Base-by-base conservation (phyloP, 352 stramenopile genomes). In the Globisporangium rhizosaccharum region DNA sequence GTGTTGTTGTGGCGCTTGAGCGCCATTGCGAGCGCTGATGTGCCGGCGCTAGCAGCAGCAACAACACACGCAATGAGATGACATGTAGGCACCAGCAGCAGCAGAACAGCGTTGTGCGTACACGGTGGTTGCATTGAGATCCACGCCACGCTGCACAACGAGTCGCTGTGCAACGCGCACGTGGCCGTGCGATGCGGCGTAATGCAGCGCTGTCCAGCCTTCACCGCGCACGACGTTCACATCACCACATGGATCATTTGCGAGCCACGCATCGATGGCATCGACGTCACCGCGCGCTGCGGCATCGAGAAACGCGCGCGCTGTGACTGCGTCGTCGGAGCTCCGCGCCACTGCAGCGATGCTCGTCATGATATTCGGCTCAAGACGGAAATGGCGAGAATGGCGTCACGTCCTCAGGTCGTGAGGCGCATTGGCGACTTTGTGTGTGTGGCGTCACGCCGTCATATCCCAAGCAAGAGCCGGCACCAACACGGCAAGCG, bases 161-260 rank as follows among this genome's bases (percentile, higher is more conserved):
- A 94, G 70, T 1, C 73, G 67, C 36, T 66, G 57, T 10, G 79
- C 65, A 15, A 88, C 61, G 18, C 17, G 25, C 44, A 88, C 8
- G 3, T 85, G 77, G 52, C 74, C 72, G 23, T 73, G 56, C n/a
- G 73, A 68, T 10, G 87, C 76, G 1, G 85, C 82, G 48, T 82
- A 84, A 51, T 87, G 71, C 60, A 94, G 67, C 51, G 82, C 82
- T 26, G 73, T 88, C 82, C 82, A 92, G 11, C 71, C 66, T 48
- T 92, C 79, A 3, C 81, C 82, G 20, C 75, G 63, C 42, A 61
- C 73, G 12, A 62, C 71, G 54, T 92, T 92, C 39, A 86, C 74
- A 30, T 89, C 65, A 1, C 64, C 70, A 9, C 49, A 37, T 5
- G 45, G 55, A 4, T 50, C 46, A 0, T 4, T 15, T 7, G 18